These are phyloP conservation scores for Venturiaceae sp. DNA, from an alignment of 2,329 filamentous ascomycete species.

Conservation along the genomic window DNA sequence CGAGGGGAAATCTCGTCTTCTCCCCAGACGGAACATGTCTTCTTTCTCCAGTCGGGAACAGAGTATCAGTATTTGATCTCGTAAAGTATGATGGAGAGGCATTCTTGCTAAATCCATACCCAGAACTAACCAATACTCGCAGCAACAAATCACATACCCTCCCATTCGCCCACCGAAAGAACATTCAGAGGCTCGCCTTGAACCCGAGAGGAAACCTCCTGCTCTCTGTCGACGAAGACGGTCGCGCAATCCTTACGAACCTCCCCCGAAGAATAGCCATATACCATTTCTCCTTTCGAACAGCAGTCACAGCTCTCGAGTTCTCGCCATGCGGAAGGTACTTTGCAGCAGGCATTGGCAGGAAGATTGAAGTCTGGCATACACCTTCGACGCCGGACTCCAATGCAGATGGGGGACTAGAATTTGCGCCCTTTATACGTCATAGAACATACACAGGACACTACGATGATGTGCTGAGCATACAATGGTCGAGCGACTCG, in stretches of 20 bases:
- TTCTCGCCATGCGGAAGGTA: conserved; percentile 87
- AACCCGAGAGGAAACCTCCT: conserved; percentile 86
- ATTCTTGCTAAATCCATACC: background rate
- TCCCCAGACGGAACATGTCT: conserved; percentile 93
- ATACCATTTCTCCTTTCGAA: conserved; percentile 92
- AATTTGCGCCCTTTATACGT: conserved; percentile 89
- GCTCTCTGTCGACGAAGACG: conserved; percentile 88
- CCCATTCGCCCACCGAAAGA: conserved; percentile 86
- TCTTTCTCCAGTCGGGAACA: conserved; percentile 91
- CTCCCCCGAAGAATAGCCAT: conserved; percentile 76
- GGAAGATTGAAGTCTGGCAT: conserved; percentile 90
- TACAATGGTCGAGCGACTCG: conserved; percentile 95
- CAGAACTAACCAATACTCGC: conserved; percentile 1
- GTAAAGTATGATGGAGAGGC: conserved; percentile 61
- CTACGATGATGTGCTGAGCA: conserved; percentile 74
- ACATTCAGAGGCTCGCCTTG: conserved; percentile 80
- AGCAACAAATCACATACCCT: conserved; percentile 84
- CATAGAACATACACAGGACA: conserved; percentile 82
- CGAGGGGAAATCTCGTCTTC: conserved; percentile 94
- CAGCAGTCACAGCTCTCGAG: conserved; percentile 69
- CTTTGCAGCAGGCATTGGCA: conserved; percentile 81
- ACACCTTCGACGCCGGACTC: conserved; percentile 83
- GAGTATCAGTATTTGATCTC: conserved; percentile 91
- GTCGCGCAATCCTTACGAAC: conserved; percentile 86
- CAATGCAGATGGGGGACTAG: conserved; percentile 68